phyloP scores from a whole-genome alignment of 179 eudicot genomes.

The Drosera spatulata region DNA sequence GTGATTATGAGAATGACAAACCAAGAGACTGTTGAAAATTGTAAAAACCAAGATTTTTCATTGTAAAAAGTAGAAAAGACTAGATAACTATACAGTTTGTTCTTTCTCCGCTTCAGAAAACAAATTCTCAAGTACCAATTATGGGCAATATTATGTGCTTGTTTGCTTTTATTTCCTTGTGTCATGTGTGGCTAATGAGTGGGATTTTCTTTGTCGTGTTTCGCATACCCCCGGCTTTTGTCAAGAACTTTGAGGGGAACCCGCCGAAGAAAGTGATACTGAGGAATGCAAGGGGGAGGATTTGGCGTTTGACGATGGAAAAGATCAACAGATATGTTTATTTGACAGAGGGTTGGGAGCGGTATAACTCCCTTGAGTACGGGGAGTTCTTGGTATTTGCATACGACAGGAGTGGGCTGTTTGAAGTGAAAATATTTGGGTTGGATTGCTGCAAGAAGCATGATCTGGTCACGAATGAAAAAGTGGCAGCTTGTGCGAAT shows the following conservation, averaged over 20 bases:
- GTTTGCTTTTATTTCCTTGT: too few relatives aligned
- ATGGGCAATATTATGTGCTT: too few relatives aligned
- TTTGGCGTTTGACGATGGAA: conserved; percentile 8
- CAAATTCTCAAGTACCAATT: too few relatives aligned
- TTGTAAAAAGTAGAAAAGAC: too few relatives aligned
- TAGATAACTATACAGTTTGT: too few relatives aligned
- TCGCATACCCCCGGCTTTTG: conserved; percentile 10
- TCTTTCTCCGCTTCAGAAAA: too few relatives aligned
- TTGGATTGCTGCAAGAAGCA: conserved; percentile 7
- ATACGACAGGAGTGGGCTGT: conserved; percentile 6
- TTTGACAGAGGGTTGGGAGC: conserved; percentile 12
- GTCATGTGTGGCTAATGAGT: too few relatives aligned
- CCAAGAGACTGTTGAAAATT: too few relatives aligned
- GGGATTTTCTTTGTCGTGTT: not conserved
- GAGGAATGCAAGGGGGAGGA: not conserved
- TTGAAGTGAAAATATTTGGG: conserved; percentile 6
- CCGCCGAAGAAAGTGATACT: conserved; percentile 5
- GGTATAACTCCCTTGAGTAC: conserved; percentile 7
- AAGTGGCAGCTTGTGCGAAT: too few relatives aligned
- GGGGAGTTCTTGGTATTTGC: conserved; percentile 13
- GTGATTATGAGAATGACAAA: too few relatives aligned
- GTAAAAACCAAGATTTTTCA: too few relatives aligned
- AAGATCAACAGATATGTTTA: conserved; percentile 2
- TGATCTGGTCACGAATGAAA: too few relatives aligned
- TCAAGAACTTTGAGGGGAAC: not conserved